These are phyloP conservation scores for Closterium sp. DNA, from an alignment of 139 green algal species.

Conservation along the genomic window DNA sequence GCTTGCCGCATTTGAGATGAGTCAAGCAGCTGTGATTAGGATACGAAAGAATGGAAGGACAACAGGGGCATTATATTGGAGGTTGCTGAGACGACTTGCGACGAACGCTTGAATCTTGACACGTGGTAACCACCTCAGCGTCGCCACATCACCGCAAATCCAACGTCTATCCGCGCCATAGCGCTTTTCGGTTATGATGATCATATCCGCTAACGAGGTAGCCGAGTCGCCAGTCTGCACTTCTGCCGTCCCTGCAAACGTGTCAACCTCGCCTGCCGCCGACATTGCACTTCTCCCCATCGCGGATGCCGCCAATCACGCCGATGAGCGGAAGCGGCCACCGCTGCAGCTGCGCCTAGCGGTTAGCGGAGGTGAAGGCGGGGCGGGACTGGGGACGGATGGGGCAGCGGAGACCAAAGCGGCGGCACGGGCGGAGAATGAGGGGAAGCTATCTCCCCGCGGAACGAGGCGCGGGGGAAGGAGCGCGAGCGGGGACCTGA, in stretches of 20 bases:
- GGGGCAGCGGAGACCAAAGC: background rate
- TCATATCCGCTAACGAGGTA: background rate
- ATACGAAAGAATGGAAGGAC: no score
- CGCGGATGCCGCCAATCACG: background rate
- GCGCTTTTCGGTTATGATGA: background rate
- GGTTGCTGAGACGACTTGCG: no score
- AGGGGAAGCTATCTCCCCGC: background rate
- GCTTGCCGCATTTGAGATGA: no score
- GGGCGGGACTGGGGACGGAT: background rate
- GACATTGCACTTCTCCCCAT: background rate
- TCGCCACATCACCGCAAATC: background rate
- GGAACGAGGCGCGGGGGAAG: background rate
- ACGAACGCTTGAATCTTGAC: no score
- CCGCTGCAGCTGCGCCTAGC: background rate
- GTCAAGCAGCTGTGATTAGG: no score
- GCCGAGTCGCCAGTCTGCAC: background rate
- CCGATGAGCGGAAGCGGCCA: background rate
- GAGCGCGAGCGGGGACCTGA: background rate
- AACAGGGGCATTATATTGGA: no score
- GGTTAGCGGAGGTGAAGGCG: background rate
- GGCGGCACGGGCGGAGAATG: background rate
- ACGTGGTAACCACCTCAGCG: no score
- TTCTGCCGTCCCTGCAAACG: background rate
- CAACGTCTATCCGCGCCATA: background rate
- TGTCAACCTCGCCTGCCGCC: no score